Conservation (phyloP, 495 filamentous ascomycete species). For the Massariosphaeria phaeospora region DNA sequence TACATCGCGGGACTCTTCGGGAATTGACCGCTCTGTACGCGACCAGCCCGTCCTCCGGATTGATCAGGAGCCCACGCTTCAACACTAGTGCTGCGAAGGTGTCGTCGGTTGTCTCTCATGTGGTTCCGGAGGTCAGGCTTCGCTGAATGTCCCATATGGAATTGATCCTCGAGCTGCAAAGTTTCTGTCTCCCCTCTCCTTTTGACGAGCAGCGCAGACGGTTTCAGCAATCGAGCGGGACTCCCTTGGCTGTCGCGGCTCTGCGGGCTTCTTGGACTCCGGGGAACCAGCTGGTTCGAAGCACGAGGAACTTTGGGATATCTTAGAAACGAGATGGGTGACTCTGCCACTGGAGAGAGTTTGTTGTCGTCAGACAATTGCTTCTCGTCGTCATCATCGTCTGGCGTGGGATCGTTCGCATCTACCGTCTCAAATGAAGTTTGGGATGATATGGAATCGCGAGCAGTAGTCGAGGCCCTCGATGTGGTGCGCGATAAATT, state of each 20-base stretch:
- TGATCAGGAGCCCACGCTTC: slow-evolving; percentile 4
- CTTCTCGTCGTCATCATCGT: slow-evolving; percentile 37
- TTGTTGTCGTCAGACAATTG: slow-evolving; percentile 22
- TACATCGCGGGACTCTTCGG: slow-evolving; percentile 27
- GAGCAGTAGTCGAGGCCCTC: slow-evolving; percentile 10
- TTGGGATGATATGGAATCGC: slow-evolving; percentile 34
- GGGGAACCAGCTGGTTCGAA: slow-evolving; percentile 39
- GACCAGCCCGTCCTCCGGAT: not conserved
- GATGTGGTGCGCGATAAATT: slow-evolving; percentile 21
- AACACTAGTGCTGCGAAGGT: slow-evolving; percentile 19
- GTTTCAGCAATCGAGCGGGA: not conserved
- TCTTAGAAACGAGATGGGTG: slow-evolving; percentile 38
- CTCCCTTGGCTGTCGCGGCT: slow-evolving; percentile 12
- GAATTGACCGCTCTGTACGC: slow-evolving; percentile 24
- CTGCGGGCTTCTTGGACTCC: slow-evolving; percentile 30
- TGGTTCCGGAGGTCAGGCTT: not conserved
- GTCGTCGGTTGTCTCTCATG: slow-evolving; percentile 1
- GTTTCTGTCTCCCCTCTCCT: slow-evolving; percentile 32
- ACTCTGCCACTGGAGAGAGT: slow-evolving; percentile 40
- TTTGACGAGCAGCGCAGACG: slow-evolving; percentile 34
- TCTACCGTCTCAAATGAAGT: slow-evolving; percentile 41
- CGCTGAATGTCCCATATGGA: slow-evolving; percentile 24
- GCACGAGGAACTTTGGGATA: slow-evolving; percentile 43
- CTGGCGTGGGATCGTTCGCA: slow-evolving; percentile 40
- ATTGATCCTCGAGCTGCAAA: slow-evolving; percentile 28